Percentiles rank a stretch among this genome's conserved stretches.
These are phyloP conservation scores for Aspergillus quadrilineatus DNA, from an alignment of 2,329 filamentous ascomycete genomes.

Conservation along the genomic window DNA sequence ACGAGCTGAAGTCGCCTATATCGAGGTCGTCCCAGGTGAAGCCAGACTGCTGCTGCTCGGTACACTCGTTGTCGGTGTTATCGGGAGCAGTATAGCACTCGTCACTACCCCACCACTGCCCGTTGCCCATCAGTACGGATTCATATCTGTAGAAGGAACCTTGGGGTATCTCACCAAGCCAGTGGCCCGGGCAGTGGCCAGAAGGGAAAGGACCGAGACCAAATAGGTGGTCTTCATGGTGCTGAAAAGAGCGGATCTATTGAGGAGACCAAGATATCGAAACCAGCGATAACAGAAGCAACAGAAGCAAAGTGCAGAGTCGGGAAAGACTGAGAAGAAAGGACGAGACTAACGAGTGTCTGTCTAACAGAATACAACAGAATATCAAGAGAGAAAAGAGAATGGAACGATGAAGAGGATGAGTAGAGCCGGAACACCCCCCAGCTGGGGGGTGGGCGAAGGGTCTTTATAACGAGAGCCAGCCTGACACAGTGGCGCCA, in stretches of 20 bases:
- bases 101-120: conserved; percentile 51
- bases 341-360: conserved; percentile 44
- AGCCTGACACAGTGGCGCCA: conserved; percentile 7
- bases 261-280: conserved; percentile 6
- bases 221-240: conserved; percentile 29
- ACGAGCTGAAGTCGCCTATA: conserved; percentile 62
- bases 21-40: conserved; percentile 69
- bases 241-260: conserved; percentile 15
- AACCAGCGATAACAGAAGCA: conserved; percentile 9
- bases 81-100: conserved; percentile 64
- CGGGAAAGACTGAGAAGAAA: conserved; percentile 12
- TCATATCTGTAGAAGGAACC: too few species aligned
- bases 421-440: conserved; percentile 13
- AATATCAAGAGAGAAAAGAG: conserved; percentile 23
- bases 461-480: conserved; percentile 12
- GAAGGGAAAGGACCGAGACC: conserved; percentile 36
- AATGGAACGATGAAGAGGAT: conserved; percentile 25
- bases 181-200: conserved; percentile 47
- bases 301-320: neutral
- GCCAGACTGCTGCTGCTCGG: conserved; percentile 64
- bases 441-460: conserved; percentile 17
- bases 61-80: conserved; percentile 77
- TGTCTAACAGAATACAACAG: conserved; percentile 4
- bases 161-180: conserved; percentile 42
- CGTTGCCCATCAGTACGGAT: conserved; percentile 1